Percentiles rank a stretch among this genome's conserved stretches.
These are phyloP conservation scores for Mycena vulgaris DNA, from an alignment of 768 basidiomycete species.

Conservation along the genomic window DNA sequence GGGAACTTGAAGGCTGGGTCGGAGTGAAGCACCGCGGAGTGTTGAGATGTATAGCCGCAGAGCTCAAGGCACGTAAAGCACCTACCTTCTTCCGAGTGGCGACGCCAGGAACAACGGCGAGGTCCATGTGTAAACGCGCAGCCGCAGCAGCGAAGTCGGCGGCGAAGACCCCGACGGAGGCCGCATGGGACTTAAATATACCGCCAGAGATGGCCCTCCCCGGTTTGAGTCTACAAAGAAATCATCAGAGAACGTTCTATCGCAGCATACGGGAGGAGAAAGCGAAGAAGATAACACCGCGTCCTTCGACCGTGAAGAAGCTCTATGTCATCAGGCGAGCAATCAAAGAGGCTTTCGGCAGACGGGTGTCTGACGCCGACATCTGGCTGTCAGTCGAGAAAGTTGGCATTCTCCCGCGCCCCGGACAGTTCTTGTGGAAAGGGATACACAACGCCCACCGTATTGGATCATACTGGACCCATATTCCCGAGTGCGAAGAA, in stretches of 20 bases:
- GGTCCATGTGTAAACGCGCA: neutral
- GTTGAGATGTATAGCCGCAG: too few species aligned
- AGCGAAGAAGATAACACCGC: neutral
- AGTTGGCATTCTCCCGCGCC: neutral
- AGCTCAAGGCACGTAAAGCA: too few species aligned
- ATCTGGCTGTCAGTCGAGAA: too few species aligned
- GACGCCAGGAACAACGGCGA: neutral
- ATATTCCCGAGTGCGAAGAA: constrained; percentile 13
- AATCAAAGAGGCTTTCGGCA: neutral
- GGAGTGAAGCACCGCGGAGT: too few species aligned
- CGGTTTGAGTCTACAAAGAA: too few species aligned
- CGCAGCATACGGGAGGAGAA: constrained; percentile 16
- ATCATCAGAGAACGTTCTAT: neutral
- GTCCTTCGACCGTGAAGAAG: neutral
- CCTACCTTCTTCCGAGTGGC: neutral
- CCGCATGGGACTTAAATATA: neutral
- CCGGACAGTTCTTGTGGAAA: constrained; percentile 28
- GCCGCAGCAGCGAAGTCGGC: neutral
- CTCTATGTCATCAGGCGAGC: neutral
- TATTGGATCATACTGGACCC: constrained; percentile 31
- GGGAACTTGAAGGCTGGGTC: neutral
- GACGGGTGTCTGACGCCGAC: too few species aligned
- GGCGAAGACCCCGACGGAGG: neutral
- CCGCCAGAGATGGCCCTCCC: neutral
- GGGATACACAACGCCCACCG: constrained; percentile 31